phyloP scores from a whole-genome alignment of 352 stramenopile species.

The Phytophthora boehmeriae region DNA sequence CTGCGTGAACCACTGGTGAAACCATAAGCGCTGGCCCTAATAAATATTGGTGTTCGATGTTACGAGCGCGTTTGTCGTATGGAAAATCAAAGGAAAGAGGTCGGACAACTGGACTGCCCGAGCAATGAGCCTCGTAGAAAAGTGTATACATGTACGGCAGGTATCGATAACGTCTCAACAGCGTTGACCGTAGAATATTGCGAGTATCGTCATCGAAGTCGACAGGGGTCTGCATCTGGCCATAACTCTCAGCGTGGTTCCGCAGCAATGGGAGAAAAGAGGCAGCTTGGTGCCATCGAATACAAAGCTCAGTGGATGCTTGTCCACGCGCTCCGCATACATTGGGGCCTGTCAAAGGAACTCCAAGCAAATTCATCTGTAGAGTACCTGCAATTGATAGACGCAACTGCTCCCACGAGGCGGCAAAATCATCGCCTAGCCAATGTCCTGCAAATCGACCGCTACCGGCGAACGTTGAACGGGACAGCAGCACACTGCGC shows the following conservation, averaged over 20 bases:
- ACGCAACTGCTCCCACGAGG: constrained; percentile 84
- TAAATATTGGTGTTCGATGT: constrained; percentile 76
- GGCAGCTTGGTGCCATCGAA: constrained; percentile 84
- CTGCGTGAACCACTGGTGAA: constrained; percentile 73
- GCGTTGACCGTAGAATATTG: constrained; percentile 65
- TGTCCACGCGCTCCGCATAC: constrained; percentile 59
- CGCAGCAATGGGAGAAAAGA: constrained; percentile 81
- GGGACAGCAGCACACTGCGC: constrained; percentile 71
- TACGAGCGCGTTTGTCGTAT: constrained; percentile 35
- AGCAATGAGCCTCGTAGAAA: constrained; percentile 60
- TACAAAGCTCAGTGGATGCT: constrained; percentile 71
- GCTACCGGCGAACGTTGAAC: constrained; percentile 72
- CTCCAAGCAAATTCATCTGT: constrained; percentile 80
- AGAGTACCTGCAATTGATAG: constrained; percentile 73
- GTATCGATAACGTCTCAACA: constrained; percentile 71
- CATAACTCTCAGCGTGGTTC: constrained; percentile 62
- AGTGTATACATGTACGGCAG: constrained; percentile 90
- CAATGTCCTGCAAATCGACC: constrained; percentile 71
- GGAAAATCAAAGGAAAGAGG: constrained; percentile 76
- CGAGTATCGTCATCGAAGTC: constrained; percentile 69
- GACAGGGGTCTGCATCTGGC: constrained; percentile 55
- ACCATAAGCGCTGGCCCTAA: constrained; percentile 77
- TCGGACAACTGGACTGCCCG: constrained; percentile 54
- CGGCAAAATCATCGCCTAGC: constrained; percentile 43
- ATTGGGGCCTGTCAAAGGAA: constrained; percentile 72